Conservation (phyloP, 148 eudicot species). For the Heliosperma pusillum region DNA sequence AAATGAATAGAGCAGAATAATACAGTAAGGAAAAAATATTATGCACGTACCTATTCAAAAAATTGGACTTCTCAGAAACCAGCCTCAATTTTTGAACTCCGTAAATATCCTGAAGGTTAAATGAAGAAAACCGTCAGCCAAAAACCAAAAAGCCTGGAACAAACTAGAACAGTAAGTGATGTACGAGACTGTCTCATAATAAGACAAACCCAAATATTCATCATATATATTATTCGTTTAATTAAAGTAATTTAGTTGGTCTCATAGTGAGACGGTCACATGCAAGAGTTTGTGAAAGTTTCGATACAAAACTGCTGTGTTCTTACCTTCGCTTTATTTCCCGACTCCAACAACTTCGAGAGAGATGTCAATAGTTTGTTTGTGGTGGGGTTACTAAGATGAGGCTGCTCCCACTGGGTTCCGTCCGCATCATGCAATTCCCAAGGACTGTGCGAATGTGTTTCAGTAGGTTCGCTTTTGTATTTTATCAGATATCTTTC, state of each 20-base stretch:
- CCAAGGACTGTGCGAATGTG: slow-evolving; percentile 87
- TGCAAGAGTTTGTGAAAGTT: not conserved
- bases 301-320: not conserved
- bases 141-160: not conserved
- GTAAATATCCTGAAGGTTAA: slow-evolving; percentile 61
- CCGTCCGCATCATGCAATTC: slow-evolving; percentile 72
- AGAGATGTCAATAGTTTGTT: slow-evolving; percentile 50
- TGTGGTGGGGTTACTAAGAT: slow-evolving; percentile 49
- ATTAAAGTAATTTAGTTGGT: not conserved
- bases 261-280: not conserved
- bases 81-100: slow-evolving; percentile 75
- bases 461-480: slow-evolving; percentile 69
- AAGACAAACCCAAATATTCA: no score
- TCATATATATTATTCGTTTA: not conserved
- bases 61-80: slow-evolving; percentile 63
- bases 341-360: slow-evolving; percentile 56
- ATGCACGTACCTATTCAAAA: slow-evolving; percentile 58
- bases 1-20: not conserved
- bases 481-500: slow-evolving; percentile 66
- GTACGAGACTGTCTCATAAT: no score
- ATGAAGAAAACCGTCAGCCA: not conserved
- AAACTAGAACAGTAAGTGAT: not conserved
- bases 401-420: slow-evolving; percentile 79
- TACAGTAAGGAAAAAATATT: slow-evolving; percentile 1
- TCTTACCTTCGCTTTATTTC: slow-evolving; percentile 59